These are phyloP conservation scores for Aspergillus ostianus DNA, from an alignment of 495 filamentous ascomycete species.

Conservation along the genomic window DNA sequence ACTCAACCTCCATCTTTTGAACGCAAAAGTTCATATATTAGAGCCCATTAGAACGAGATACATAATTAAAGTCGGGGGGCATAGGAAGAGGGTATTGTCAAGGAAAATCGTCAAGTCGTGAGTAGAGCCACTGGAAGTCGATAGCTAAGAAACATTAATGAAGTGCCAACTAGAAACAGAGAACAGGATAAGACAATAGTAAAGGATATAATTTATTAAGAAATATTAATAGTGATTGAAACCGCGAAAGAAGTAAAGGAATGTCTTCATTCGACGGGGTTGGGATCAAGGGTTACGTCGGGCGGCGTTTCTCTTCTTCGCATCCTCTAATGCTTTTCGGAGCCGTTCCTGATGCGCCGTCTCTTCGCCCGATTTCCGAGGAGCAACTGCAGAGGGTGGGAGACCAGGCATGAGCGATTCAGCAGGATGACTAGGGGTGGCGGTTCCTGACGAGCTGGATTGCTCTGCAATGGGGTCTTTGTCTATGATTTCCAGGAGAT, in stretches of 20 bases:
- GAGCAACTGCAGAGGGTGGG: conserved; percentile 17
- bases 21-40: not conserved
- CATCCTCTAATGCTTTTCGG: conserved; percentile 47
- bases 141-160: not conserved
- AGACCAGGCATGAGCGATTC: conserved; percentile 22
- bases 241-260: not conserved
- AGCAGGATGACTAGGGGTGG: conserved; percentile 16
- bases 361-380: conserved; percentile 26
- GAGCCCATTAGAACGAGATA: not conserved
- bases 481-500: conserved; percentile 29
- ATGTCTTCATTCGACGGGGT: not conserved
- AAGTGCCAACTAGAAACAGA: not conserved
- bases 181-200: not conserved
- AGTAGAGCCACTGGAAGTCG: not conserved
- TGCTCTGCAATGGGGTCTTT: conserved; percentile 29
- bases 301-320: conserved; percentile 50
- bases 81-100: conserved; percentile 10
- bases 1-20: not conserved
- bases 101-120: conserved; percentile 27
- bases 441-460: conserved; percentile 12
- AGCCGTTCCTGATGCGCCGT: conserved; percentile 45
- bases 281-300: conserved; percentile 17
- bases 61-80: not conserved
- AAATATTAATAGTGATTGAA: not conserved
- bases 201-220: not conserved